These are phyloP conservation scores for Candida parachauliodes DNA, from an alignment of 805 yeast species.

Conservation along the genomic window DNA sequence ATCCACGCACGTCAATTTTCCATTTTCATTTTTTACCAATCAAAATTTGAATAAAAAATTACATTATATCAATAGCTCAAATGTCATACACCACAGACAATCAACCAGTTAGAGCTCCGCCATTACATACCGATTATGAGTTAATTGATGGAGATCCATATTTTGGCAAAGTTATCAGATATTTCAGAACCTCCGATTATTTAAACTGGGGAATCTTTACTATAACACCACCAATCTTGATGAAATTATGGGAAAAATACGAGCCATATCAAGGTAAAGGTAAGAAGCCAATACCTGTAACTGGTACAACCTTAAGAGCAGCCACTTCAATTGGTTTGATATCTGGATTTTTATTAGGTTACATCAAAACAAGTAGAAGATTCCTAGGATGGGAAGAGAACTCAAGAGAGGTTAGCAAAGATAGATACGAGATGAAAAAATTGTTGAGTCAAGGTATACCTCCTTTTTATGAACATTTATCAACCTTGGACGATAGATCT, in stretches of 20 bases:
- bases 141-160: constrained; percentile 77
- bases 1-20: no score
- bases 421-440: constrained; percentile 69
- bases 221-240: constrained; percentile 40
- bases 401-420: constrained; percentile 62
- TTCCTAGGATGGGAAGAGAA: constrained; percentile 80
- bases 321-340: constrained; percentile 59
- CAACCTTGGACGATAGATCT: constrained; percentile 56
- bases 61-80: not conserved
- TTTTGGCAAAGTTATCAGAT: constrained; percentile 65
- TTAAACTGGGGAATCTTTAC: constrained; percentile 42
- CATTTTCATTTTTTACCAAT: constrained; percentile 23
- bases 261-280: constrained; percentile 41
- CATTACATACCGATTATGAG: constrained; percentile 39
- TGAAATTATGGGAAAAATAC: constrained; percentile 40
- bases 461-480: constrained; percentile 62
- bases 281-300: constrained; percentile 47
- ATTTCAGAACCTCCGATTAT: constrained; percentile 67
- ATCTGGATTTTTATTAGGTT: constrained; percentile 75
- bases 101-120: constrained; percentile 40
- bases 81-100: constrained; percentile 40
- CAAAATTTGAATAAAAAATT: constrained; percentile 26
- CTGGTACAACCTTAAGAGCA: constrained; percentile 54
- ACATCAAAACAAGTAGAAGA: constrained; percentile 62
- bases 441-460: constrained; percentile 60